Base-by-base conservation (phyloP, 495 filamentous ascomycete genomes). In the Alectoria sarmentosa region DNA sequence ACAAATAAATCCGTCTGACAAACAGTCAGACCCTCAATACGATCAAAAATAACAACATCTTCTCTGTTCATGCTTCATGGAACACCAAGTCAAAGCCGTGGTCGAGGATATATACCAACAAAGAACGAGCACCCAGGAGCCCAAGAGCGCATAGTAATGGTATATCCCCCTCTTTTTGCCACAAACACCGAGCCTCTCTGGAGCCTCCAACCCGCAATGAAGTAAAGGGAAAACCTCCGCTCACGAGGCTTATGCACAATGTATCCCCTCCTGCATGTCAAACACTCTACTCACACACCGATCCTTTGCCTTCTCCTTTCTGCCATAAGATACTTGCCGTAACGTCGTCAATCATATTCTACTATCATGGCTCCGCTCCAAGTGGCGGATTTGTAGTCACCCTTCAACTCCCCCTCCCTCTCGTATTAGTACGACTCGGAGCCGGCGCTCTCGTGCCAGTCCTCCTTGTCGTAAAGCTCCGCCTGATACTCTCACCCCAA, bases 401-500 rank as follows among this genome's bases (percentile, higher is more conserved):
- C 30, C 65, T 61, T 49, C 69, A 42, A n/a, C 65, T 65, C 1
- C 63, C 65, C 38, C 69, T 63, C 10, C 48, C 56, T 55, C 69
- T 67, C 5, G 69, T 69, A 15, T 74, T n/a, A 19, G 52, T 55
- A 8, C 52, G 52, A 55, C 30, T 55, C 28, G 52, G 52, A 19
- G 52, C 52, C 52, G 52, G 30, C 34, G 52, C 14, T 10, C 52
- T 55, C 14, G 52, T 55, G 17, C 52, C 79, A 21, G 79, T 79
- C 69, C 84, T 83, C 67, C 86, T 84, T 76, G 86, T 83, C 58
- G 90, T 96, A 66, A 94, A 90, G 75, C 91, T 96, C 62, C 91
- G 83, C 65, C 91, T 81, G 58, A 97, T 90, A 79, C 91, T 96
- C 76, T 92, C 88, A 60, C 92, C 90, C 92, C 92, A 97, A 26